Evolutionary conservation across 129 eudicot species (phyloP).

Genomic region (Artemisia argyi): DNA sequence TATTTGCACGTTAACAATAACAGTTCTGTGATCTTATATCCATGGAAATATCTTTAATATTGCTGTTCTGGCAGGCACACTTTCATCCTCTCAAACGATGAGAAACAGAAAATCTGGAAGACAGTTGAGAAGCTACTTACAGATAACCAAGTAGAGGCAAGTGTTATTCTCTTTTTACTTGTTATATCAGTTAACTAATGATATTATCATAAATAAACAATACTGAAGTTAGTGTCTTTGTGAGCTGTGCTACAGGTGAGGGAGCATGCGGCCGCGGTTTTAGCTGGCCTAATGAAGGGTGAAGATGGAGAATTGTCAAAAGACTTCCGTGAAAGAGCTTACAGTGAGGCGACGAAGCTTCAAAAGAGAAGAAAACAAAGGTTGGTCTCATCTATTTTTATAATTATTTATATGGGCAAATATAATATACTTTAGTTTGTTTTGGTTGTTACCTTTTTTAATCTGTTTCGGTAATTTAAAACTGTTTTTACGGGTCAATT

Average conservation of each 20-base stretch:
- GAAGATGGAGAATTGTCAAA: constrained; percentile 70
- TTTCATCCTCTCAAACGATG: constrained; percentile 60
- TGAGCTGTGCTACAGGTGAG: constrained; percentile 63
- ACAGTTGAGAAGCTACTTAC: constrained; percentile 81
- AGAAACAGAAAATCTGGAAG: constrained; percentile 78
- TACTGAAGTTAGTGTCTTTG: not conserved
- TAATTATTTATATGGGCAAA: too few species aligned
- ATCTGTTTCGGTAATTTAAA: too few species aligned
- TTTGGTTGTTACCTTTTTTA: too few species aligned
- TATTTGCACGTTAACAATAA: not conserved
- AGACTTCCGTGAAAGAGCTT: constrained; percentile 84
- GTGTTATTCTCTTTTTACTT: constrained; percentile 15
- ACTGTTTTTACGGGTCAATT: too few species aligned
- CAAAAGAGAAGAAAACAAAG: constrained; percentile 68
- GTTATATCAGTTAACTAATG: not conserved
- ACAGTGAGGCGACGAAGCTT: constrained; percentile 59
- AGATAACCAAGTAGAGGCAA: constrained; percentile 93
- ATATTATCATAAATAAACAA: not conserved
- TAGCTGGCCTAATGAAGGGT: constrained; percentile 97
- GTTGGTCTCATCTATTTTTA: constrained; percentile 20
- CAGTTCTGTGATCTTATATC: not conserved
- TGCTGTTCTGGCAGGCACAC: constrained; percentile 60
- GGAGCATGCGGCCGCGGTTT: constrained; percentile 99
- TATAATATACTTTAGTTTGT: too few species aligned
- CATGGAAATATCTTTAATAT: not conserved